Base-by-base conservation (phyloP, 176 grass and related monocot species). In the Phoenix roebelenii region DNA sequence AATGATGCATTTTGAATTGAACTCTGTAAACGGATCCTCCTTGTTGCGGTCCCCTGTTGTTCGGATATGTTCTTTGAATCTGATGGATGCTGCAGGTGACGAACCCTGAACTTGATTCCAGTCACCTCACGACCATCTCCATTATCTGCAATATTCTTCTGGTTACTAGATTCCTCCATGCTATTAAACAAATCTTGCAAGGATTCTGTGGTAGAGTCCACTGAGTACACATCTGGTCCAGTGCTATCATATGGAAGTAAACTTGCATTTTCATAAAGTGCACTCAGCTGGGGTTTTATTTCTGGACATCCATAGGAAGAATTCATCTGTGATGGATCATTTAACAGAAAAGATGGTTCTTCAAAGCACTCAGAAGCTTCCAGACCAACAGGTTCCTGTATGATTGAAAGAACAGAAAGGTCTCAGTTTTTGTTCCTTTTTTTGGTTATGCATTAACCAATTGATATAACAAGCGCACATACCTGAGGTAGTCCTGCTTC, bases 141-240 rank as follows among this genome's bases (percentile, higher is more conserved):
- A 4, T 19, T 83, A 73, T 23, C 71, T 64, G 55, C 54, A 51
- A 22, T 59, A 61, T 71, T 72, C 32, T 23, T 82, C 58, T 60
- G 68, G 28, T 10, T 56, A 51, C 22, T 73, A 16, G 62, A 55
- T 65, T 85, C 87, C 15, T 88, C 87, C 72, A 75, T 74, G 50
- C 16, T 67, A 59, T 79, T 85, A 77, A 84, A 88, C 26, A 92
- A 67, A 60, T 92, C 84, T 74, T 85, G 73, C 59, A 92, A 74
- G 25, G 84, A 85, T 59, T 93, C 87, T 0, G 71, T 23, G 0
- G 52, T 76, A 15, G 84, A 83, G 61, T 79, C 82, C 16, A 83
- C 69, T 1, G 82, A 92, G 64, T 80, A 66, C 55, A 81, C 67
- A 58, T 98, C 93, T 51, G 73, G 84, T 64, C 77, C 79, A 60